These are phyloP conservation scores for Viola pubescens DNA, from an alignment of 441 rosid genomes.

Conservation along the genomic window DNA sequence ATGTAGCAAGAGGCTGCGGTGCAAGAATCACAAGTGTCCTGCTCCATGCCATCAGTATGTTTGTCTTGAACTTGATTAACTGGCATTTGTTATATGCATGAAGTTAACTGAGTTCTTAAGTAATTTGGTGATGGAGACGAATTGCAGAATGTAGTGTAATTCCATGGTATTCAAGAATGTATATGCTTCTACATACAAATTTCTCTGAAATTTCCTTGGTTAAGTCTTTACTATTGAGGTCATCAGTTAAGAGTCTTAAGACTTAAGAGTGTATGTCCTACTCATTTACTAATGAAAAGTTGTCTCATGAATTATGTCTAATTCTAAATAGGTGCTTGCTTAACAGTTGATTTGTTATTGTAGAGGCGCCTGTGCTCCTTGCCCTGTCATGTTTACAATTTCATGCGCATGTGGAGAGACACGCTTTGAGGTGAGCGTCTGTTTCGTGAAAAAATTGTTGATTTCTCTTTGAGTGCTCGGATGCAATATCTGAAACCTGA, in stretches of 20 bases:
- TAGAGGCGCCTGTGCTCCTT: constrained; percentile 94
- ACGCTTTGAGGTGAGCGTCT: constrained; percentile 60
- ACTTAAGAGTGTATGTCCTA: neutral
- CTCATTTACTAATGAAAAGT: constrained; percentile 3
- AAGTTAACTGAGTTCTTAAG: neutral
- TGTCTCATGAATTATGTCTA: neutral
- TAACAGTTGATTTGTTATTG: constrained; percentile 24
- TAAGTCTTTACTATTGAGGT: neutral
- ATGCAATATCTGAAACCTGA: neutral
- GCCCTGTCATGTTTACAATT: constrained; percentile 84
- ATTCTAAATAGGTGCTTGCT: constrained; percentile 1
- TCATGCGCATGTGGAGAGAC: constrained; percentile 81
- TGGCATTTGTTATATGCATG: constrained; percentile 8
- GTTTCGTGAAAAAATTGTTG: too few relatives aligned
- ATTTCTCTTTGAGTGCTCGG: too few relatives aligned
- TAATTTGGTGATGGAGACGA: neutral
- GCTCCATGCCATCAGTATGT: constrained; percentile 83
- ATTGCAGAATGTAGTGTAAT: neutral
- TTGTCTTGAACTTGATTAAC: constrained; percentile 12
- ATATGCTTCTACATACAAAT: neutral
- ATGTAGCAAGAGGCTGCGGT: constrained; percentile 71
- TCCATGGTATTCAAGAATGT: too few relatives aligned
- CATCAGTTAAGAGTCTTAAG: neutral
- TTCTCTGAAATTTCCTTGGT: neutral
- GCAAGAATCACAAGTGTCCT: constrained; percentile 86